Evolutionary conservation across 805 yeast species (phyloP).

Genomic region (Metschnikowia chrysomelidarum): DNA sequence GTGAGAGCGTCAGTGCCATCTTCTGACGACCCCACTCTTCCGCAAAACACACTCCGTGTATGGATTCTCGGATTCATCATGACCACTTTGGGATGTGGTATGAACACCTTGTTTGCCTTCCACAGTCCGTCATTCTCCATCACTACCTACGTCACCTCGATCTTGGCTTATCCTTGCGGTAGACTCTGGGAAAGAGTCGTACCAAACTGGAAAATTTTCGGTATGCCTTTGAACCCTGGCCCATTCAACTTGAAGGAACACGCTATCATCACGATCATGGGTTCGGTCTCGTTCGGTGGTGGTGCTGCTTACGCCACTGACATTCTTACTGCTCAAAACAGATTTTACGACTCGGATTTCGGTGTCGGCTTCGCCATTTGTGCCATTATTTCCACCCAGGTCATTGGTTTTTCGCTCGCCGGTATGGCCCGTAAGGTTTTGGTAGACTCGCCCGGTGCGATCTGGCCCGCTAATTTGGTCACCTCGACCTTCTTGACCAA

Average conservation of each 20-base stretch:
- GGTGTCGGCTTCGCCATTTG: slow-evolving; percentile 57
- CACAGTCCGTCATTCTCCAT: slow-evolving; percentile 55
- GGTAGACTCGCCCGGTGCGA: slow-evolving; percentile 61
- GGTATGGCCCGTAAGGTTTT: slow-evolving; percentile 59
- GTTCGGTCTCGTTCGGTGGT: slow-evolving; percentile 39
- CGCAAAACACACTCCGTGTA: slow-evolving; percentile 54
- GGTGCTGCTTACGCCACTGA: slow-evolving; percentile 59
- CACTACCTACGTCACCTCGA: slow-evolving; percentile 53
- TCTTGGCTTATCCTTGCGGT: slow-evolving; percentile 63
- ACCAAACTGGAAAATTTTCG: slow-evolving; percentile 36
- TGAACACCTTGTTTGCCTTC: slow-evolving; percentile 57
- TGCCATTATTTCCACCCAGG: slow-evolving; percentile 54
- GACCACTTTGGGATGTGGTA: slow-evolving; percentile 54
- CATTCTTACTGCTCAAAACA: slow-evolving; percentile 50
- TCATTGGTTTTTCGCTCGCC: slow-evolving; percentile 66
- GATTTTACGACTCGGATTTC: slow-evolving; percentile 44
- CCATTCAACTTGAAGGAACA: slow-evolving; percentile 65
- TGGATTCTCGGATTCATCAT: slow-evolving; percentile 51
- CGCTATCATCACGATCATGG: slow-evolving; percentile 52
- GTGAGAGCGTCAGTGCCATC: slow-evolving; percentile 62
- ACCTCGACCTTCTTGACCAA: slow-evolving; percentile 53
- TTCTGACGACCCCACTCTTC: slow-evolving; percentile 47
- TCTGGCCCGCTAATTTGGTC: slow-evolving; percentile 71
- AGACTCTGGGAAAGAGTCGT: slow-evolving; percentile 40
- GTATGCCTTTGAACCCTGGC: slow-evolving; percentile 53